Conservation (phyloP, 2,329 filamentous ascomycete species). For the Arthrinium phaeospermum region DNA sequence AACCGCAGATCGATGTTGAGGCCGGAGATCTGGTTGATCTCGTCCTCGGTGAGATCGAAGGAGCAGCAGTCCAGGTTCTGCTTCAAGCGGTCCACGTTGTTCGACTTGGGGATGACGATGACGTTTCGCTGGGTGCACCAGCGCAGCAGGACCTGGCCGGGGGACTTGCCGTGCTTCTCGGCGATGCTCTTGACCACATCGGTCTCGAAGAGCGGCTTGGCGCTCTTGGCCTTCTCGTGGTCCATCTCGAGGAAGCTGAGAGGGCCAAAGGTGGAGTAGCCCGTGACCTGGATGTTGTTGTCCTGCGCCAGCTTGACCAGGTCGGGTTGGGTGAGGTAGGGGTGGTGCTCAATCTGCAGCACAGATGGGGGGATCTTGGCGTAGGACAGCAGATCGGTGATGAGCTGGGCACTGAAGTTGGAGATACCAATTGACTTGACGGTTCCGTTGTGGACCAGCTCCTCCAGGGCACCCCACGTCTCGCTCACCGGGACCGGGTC, state of each 20-base stretch:
- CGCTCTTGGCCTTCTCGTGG: slow-evolving; percentile 32
- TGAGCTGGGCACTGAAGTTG: slow-evolving; percentile 79
- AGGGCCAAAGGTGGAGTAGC: slow-evolving; percentile 69
- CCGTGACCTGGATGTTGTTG: slow-evolving; percentile 63
- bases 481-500: slow-evolving; percentile 76
- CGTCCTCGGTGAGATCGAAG: slow-evolving; percentile 57
- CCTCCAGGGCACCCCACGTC: slow-evolving; percentile 84
- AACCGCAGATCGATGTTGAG: slow-evolving; percentile 60
- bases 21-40: slow-evolving; percentile 59
- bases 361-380: slow-evolving; percentile 75
- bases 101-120: slow-evolving; percentile 67
- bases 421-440: slow-evolving; percentile 78
- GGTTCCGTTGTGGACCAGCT: slow-evolving; percentile 71
- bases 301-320: slow-evolving; percentile 62
- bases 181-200: slow-evolving; percentile 58
- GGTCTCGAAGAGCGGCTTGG: slow-evolving; percentile 39
- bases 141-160: slow-evolving; percentile 68
- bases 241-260: slow-evolving; percentile 45
- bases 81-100: slow-evolving; percentile 54
- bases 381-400: slow-evolving; percentile 82
- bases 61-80: slow-evolving; percentile 60
- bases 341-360: slow-evolving; percentile 89
- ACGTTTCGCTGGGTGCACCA: slow-evolving; percentile 69
- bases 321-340: slow-evolving; percentile 67
- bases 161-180: slow-evolving; percentile 60